phyloP scores from a whole-genome alignment of 164 flowering plant genomes.

The Litsea cubeba region DNA sequence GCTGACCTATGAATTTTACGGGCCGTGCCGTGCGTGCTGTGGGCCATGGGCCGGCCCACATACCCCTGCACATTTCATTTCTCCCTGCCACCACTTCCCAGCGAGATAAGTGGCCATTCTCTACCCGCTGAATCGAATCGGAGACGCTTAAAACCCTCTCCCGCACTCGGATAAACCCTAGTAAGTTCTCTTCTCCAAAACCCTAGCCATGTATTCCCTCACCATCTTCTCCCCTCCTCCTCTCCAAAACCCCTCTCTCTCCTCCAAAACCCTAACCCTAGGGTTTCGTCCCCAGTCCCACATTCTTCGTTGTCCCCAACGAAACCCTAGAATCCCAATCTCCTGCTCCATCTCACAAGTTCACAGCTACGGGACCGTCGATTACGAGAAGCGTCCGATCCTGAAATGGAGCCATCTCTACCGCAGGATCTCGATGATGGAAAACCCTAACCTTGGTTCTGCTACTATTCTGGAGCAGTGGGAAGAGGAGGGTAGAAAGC shows the following conservation, averaged over 20 bases:
- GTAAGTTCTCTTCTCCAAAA: constrained; percentile 1
- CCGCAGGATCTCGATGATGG: constrained; percentile 53
- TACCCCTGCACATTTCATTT: too few relatives aligned
- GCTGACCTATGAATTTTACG: too few relatives aligned
- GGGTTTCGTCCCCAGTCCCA: constrained; percentile 11
- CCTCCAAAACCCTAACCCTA: constrained; percentile 15
- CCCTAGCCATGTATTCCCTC: constrained; percentile 35
- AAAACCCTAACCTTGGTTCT: constrained; percentile 47
- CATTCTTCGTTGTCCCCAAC: neutral
- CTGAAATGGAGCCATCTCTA: constrained; percentile 55
- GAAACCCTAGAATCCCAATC: constrained; percentile 4
- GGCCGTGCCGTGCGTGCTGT: too few relatives aligned
- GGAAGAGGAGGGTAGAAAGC: constrained; percentile 51
- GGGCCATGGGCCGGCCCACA: too few relatives aligned
- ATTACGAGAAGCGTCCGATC: constrained; percentile 50
- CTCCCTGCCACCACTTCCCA: too few relatives aligned
- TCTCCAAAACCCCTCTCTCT: constrained; percentile 17
- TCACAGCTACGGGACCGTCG: constrained; percentile 58
- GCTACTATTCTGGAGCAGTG: constrained; percentile 47
- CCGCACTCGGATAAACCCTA: too few relatives aligned
- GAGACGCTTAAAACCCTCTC: too few relatives aligned
- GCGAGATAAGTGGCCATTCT: too few relatives aligned
- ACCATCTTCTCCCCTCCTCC: constrained; percentile 14
- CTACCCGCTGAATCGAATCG: too few relatives aligned
- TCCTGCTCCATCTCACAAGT: constrained; percentile 44